Base-by-base conservation (phyloP, 192 early-diverging fungal genomes). In the Coemansia sp. region DNA sequence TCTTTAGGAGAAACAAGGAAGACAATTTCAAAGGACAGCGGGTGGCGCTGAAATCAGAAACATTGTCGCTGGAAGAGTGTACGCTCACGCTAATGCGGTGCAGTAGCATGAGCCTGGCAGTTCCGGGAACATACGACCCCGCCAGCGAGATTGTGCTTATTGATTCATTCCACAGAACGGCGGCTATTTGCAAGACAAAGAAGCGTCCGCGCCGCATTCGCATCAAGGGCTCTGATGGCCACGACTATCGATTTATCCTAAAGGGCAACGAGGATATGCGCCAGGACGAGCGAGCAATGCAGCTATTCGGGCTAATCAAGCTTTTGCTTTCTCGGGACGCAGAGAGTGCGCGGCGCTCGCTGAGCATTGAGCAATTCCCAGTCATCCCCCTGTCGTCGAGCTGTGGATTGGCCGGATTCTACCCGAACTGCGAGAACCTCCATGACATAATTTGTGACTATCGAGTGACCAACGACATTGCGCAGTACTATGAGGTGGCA, bases 221-320 rank as follows among this genome's bases (percentile, higher is more conserved):
- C 13, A 89, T 99, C 39, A 85, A 85, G 47, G 96, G 95, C 18
- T 91, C 86, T 59, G 95, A 98, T 68, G 96, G 97, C 12, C 84
- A 85, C 25, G 91, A 92, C 23, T 97, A 97, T 66, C 88, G 89
- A 71, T 99, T 88, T 64, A 71, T 97, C 53, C 84, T 98, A 50
- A 99, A 99, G 84, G 97, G 94, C 41, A 95, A 95, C 66, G 97
- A 99, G 77, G 97, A 99, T 85, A 73, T 99, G 43, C 90, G 96
- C 47, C 95, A 97, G 75, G 97, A 99, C 70, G 97, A 99, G 83
- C 90, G 97, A 50, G 96, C 96, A 31, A 99, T 99, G 96, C 97
- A 99, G 80, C 70, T 98, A 39, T 99, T 99, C 85, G 96, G 94
- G 8, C 88, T 99, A 31, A 90, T 99, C 41, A 99, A 99, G 73